Evolutionary conservation across 2,329 filamentous ascomycete genomes (phyloP).

Genomic region (Cercospora zeina): DNA sequence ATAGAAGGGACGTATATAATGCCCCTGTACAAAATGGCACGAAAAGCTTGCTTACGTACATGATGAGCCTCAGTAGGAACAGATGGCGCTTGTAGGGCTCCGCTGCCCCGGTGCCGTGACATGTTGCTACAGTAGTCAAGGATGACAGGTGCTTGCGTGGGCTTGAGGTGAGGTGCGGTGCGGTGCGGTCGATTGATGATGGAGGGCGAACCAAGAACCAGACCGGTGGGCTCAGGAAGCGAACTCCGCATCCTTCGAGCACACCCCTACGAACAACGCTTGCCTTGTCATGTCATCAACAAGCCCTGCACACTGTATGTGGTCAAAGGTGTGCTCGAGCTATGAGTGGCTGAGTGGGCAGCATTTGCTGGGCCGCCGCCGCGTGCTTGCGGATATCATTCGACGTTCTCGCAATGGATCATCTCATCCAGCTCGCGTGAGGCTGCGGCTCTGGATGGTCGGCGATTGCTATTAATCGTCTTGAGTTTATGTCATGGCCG

Average conservation of each 20-base stretch:
- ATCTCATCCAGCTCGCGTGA: not conserved
- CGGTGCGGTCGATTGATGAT: too few relatives aligned
- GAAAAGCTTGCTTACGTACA: slow-evolving; percentile 4
- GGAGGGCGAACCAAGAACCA: slow-evolving; percentile 2
- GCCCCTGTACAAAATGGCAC: not conserved
- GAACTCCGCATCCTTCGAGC: not conserved
- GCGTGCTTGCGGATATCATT: not conserved
- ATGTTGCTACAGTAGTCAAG: not conserved
- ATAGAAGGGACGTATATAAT: not conserved
- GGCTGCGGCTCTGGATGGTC: not conserved
- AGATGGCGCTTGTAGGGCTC: not conserved
- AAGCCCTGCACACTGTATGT: not conserved
- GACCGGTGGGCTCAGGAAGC: slow-evolving; percentile 6
- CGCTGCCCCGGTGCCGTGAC: not conserved
- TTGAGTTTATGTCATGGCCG: not conserved
- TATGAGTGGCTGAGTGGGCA: not conserved
- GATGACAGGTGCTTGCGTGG: slow-evolving; percentile 3
- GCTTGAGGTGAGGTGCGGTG: not conserved
- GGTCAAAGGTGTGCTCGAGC: not conserved
- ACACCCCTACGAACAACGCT: not conserved
- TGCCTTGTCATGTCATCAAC: not conserved
- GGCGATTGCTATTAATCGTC: not conserved
- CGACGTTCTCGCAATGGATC: not conserved
- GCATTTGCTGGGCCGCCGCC: too few relatives aligned
- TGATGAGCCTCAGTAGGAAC: slow-evolving; percentile 8